Conservation (phyloP, 169 alveolate genomes). For the Sarcocystis neurona region DNA sequence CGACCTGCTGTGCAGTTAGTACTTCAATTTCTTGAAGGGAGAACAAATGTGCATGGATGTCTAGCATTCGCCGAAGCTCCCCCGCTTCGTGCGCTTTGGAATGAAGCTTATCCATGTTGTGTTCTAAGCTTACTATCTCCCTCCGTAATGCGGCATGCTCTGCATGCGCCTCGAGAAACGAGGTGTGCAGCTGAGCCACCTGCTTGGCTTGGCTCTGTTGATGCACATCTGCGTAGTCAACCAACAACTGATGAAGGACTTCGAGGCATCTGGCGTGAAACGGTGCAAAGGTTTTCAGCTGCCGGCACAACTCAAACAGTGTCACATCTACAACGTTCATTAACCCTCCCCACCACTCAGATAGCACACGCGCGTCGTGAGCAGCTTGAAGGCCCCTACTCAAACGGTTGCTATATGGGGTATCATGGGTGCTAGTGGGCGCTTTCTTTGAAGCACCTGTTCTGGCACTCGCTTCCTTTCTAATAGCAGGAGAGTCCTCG, state of each 20-base stretch:
- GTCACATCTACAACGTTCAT: background rate
- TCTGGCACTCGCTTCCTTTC: too few species aligned
- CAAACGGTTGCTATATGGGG: too few species aligned
- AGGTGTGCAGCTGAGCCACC: background rate
- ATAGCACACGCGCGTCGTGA: background rate
- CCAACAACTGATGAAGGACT: background rate
- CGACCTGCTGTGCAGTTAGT: background rate
- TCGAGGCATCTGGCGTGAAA: constrained; percentile 29
- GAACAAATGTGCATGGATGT: constrained; percentile 17
- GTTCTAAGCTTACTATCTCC: background rate
- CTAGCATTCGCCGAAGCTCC: constrained; percentile 23
- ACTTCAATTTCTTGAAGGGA: constrained; percentile 20
- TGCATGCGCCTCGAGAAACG: background rate
- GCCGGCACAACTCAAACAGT: constrained; percentile 9
- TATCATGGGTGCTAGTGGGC: too few species aligned
- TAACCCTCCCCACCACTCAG: constrained; percentile 13
- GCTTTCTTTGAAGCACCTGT: too few species aligned
- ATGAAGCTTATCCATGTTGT: background rate
- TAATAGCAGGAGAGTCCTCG: too few species aligned
- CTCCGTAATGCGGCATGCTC: background rate
- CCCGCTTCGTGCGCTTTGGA: background rate
- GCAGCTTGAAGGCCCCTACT: background rate
- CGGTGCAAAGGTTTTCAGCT: constrained; percentile 2
- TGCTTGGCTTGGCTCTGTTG: background rate
- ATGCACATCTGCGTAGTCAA: background rate